Conservation (phyloP, 2,329 filamentous ascomycete species). For the Penicillium thymicola region DNA sequence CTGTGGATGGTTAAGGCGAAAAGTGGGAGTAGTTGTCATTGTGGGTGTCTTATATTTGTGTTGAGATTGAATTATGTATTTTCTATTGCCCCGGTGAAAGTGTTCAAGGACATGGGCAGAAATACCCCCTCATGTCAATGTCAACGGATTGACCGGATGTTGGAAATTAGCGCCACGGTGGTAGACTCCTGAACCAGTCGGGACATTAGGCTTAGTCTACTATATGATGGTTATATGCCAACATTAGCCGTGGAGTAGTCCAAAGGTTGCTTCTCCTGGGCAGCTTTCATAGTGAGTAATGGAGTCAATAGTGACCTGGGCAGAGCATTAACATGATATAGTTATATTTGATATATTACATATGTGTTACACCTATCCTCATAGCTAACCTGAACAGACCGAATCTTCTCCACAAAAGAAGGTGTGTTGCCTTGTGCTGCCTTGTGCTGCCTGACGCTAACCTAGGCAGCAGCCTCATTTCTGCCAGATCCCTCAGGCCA, state of each 20-base stretch:
- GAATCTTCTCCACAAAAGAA: background rate
- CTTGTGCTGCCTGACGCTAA: background rate
- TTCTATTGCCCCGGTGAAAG: background rate
- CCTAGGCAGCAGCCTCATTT: conserved; percentile 2
- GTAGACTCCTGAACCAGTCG: background rate
- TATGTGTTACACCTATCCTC: background rate
- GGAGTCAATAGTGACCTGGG: no score
- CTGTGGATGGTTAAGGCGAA: background rate
- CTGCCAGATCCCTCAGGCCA: background rate
- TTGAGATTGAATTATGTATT: no score
- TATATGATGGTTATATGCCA: no score
- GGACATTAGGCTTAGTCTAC: background rate
- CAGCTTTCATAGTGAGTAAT: no score
- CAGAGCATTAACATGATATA: no score
- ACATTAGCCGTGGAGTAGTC: no score
- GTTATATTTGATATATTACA: no score
- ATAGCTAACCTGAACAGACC: background rate
- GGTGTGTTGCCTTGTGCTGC: conserved; percentile 5
- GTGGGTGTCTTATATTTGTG: no score
- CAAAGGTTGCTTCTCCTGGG: no score
- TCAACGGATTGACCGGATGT: background rate
- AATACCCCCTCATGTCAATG: background rate
- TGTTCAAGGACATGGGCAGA: background rate
- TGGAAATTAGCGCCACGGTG: background rate
- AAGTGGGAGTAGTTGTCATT: background rate